A percentile compares a stretch with the other conserved stretches of the same genome.
Conservation (phyloP, 768 basidiomycete genomes). For the Mycena pura region DNA sequence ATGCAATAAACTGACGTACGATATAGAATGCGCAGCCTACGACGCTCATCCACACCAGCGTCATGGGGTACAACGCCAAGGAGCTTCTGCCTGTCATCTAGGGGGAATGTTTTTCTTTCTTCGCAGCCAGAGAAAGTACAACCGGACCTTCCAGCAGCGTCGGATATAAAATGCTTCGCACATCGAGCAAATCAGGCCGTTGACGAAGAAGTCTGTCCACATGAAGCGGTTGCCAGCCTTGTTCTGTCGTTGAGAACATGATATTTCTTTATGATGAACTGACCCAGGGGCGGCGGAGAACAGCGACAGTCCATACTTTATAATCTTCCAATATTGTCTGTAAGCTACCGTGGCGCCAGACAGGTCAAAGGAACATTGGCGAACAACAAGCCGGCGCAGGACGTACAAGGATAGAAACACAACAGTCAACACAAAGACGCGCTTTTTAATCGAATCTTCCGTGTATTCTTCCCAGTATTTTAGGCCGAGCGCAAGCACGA, state of each 20-base stretch:
- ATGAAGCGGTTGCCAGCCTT: conserved; percentile 48
- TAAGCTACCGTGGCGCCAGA: conserved; percentile 31
- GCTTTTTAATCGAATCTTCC: conserved; percentile 53
- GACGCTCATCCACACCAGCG: conserved; percentile 39
- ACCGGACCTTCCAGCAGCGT: conserved; percentile 57
- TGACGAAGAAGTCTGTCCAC: conserved; percentile 55
- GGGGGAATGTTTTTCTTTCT: neutral
- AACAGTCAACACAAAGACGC: conserved; percentile 47
- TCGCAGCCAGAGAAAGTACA: neutral
- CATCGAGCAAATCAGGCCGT: conserved; percentile 51
- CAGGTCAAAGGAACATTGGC: neutral
- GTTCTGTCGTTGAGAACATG: conserved; percentile 13
- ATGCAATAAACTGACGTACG: conserved; percentile 30
- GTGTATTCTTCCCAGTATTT: conserved; percentile 49
- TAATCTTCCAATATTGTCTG: conserved; percentile 50
- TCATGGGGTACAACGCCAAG: conserved; percentile 45
- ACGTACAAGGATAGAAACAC: conserved; percentile 51
- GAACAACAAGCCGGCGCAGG: neutral
- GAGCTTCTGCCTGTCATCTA: conserved; percentile 49
- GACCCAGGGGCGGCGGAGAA: conserved; percentile 43
- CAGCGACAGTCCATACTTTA: conserved; percentile 48
- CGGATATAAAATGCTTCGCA: conserved; percentile 58
- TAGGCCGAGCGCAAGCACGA: conserved; percentile 46
- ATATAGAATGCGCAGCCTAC: conserved; percentile 48
- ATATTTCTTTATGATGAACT: conserved; percentile 10